Evolutionary conservation across 2,329 filamentous ascomycete genomes (phyloP), one percentile per base, ranked within the genome.

Genomic region (Colletotrichum sp.): DNA sequence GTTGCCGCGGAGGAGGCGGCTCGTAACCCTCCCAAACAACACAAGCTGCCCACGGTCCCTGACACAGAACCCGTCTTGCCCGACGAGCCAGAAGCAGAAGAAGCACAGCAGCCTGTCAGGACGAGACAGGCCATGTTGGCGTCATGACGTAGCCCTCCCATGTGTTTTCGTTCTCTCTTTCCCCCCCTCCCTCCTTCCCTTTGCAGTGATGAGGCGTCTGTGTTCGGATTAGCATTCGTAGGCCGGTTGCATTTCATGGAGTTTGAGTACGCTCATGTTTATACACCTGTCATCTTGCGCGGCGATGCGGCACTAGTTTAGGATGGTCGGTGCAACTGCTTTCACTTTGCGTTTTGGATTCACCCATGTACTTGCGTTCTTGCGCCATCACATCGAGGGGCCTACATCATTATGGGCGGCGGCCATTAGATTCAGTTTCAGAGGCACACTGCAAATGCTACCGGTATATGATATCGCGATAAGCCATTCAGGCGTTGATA

Each of bases 51-150:
- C 32, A 78, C 78, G 61, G 82, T 80, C 9, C 83, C 83, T 13
- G 76, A 80, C 55, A 85, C 81, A 36, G 81, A 82, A 71, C 79
- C 87, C 8, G 83, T 85, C 61, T 72, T 80, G 65, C 70, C 74
- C 9, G 75, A 82, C 28, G 72, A 77, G 30, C 67, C 79, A 24
- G 58, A 58, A 18, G 21, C 58, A 61, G 58, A 78, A 10, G 67
- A 71, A 52, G 68, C 58, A 76, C 66, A 67, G 76, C 70, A 66
- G 57, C 68, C 70, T 9, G 71, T 70, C 24, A 67, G 26, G 72
- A 75, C 79, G 71, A 80, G 78, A 34, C 79, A 80, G 72, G 75
- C 85, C 26, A 87, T 88, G 84, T 80, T 87, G 71, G 84, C 87
- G 57, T 81, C 82, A 65, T 81, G 72, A 78, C 24, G 26, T 21